A percentile compares a stretch with the other conserved stretches of the same genome.
These are phyloP conservation scores for Triadica sebifera DNA, from an alignment of 345 rosid species.

Conservation along the genomic window DNA sequence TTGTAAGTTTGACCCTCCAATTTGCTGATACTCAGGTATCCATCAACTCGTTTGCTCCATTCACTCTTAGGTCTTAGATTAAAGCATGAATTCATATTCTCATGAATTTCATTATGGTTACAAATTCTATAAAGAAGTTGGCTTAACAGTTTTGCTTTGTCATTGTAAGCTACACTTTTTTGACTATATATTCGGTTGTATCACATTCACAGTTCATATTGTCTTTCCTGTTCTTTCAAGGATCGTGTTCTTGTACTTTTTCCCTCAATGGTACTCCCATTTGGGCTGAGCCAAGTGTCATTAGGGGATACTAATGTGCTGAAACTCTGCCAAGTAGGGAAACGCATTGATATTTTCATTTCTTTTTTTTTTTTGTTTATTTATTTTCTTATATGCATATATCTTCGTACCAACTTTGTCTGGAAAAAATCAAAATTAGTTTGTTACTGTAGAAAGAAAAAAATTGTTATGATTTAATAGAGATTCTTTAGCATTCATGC, in stretches of 20 bases:
- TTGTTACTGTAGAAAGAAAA: background rate
- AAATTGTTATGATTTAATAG: background rate
- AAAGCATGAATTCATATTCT: slow-evolving; percentile 7
- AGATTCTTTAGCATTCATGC: slow-evolving; percentile 8
- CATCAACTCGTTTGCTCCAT: background rate
- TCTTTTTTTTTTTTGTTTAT: background rate
- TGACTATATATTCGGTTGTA: background rate
- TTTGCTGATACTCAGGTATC: background rate
- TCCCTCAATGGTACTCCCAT: background rate
- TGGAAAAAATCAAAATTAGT: background rate
- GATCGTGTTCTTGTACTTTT: background rate
- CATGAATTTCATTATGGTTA: background rate
- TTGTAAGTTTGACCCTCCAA: slow-evolving; percentile 1
- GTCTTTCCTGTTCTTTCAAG: background rate
- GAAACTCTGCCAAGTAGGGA: background rate
- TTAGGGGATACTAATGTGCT: background rate
- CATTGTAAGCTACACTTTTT: background rate
- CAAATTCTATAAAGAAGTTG: background rate
- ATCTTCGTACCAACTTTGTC: background rate
- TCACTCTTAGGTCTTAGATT: slow-evolving; percentile 2
- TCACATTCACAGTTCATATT: background rate
- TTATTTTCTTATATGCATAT: background rate
- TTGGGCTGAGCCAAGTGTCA: background rate
- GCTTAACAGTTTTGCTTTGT: background rate
- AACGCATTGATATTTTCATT: background rate